phyloP scores from a whole-genome alignment of 164 flowering plant species.

The Stephania japonica region DNA sequence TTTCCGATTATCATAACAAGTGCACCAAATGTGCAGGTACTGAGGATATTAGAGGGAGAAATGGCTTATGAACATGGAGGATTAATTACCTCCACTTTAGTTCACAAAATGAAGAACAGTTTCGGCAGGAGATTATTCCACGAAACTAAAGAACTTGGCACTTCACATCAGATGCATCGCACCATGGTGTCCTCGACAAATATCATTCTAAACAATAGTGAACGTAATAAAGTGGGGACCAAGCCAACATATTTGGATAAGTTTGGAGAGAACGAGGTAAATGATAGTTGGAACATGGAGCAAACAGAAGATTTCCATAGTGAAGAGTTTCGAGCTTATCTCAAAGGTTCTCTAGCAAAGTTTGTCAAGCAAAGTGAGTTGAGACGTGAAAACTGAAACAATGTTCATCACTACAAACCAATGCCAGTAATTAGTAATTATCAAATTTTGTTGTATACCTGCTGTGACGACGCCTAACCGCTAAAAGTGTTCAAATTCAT shows the following conservation, averaged over 20 bases:
- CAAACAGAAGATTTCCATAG: constrained; percentile 12
- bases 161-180: constrained; percentile 10
- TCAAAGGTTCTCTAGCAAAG: constrained; percentile 26
- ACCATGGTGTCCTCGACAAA: constrained; percentile 5
- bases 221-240: background rate
- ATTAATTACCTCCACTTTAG: background rate
- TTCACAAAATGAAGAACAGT: constrained; percentile 2
- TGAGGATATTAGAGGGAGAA: constrained; percentile 32
- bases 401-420: background rate
- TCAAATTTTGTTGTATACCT: too few species aligned
- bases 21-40: constrained; percentile 17
- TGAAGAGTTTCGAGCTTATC: constrained; percentile 24
- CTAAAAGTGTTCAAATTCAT: too few species aligned
- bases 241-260: constrained; percentile 9
- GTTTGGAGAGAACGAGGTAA: constrained; percentile 2
- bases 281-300: background rate
- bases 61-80: constrained; percentile 12
- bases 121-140: background rate
- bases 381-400: background rate
- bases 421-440: background rate
- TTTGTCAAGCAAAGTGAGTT: constrained; percentile 16
- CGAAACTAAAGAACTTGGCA: constrained; percentile 5
- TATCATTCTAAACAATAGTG: background rate
- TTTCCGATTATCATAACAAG: background rate
- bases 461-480: too few species aligned